Evolutionary conservation across 352 stramenopile species (phyloP), one percentile per base, ranked within the genome.

Genomic region (Pythium sukuiense): DNA sequence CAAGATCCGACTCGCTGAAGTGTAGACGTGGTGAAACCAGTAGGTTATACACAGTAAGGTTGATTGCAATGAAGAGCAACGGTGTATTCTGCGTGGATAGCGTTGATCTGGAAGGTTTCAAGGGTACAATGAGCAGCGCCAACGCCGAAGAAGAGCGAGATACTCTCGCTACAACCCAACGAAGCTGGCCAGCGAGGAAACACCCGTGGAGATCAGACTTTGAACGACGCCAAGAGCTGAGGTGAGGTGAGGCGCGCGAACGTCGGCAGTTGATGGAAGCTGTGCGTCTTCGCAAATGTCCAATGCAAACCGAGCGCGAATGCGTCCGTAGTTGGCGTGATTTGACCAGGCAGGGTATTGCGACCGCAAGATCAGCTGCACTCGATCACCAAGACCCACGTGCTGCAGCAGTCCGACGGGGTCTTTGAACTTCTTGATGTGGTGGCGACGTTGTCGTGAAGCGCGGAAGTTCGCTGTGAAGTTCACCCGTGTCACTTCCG

Each of bases 261-360:
- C 14, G 18, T 59, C 24, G 2, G n/a, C 16, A 30, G 29, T 8
- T 33, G 30, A 43, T 39, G 59, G 35, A 7, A 74, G 57, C 13
- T 58, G 29, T 0, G 62, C 55, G 46, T 70, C 67, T 12, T 71
- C 52, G 20, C 60, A 18, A 50, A 70, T 46, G 9, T 57, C 61
- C 26, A 70, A 6, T 6, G 57, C 14, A 26, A 77, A 70, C 27
- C 63, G 24, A 30, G 79, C 79, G 65, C 85, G 72, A 11, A 93
- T 63, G 3, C 71, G 69, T 11, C 70, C 85, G 46, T 76, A 88
- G 53, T 78, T 87, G 3, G 77, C 83, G 30, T 71, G 71, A 70
- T 93, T 93, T 30, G 74, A 56, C 85, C 83, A 93, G 0, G 80
- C 85, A 13, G 76, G 74, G 58, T 79, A 89, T 56, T 83, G 60